Conservation (phyloP, 768 basidiomycete genomes). For the Tylopilus vinaceipallidus region DNA sequence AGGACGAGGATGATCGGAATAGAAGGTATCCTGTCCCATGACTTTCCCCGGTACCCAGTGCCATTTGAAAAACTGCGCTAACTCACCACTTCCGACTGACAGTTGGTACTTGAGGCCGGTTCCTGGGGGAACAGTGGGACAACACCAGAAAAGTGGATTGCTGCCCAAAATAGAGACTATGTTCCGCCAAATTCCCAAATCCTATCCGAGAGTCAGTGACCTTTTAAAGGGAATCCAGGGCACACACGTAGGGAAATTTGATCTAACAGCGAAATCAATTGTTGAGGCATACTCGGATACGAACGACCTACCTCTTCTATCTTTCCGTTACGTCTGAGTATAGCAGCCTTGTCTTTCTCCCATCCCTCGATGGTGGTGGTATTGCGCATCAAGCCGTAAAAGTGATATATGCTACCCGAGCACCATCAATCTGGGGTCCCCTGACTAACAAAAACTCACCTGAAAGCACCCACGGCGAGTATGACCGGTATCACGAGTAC, state of each 20-base stretch:
- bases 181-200: constrained; percentile 75
- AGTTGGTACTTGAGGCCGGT: constrained; percentile 78
- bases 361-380: constrained; percentile 96
- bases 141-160: constrained; percentile 81
- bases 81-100: constrained; percentile 74
- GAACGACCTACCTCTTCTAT: constrained; percentile 61
- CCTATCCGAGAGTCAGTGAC: constrained; percentile 42
- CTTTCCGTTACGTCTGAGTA: constrained; percentile 79
- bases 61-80: constrained; percentile 41
- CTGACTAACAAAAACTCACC: constrained; percentile 40
- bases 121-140: constrained; percentile 65
- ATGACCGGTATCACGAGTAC: constrained; percentile 83
- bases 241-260: constrained; percentile 88
- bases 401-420: constrained; percentile 72
- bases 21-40: constrained; percentile 7
- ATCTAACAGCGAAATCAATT: constrained; percentile 42
- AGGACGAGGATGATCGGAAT: neutral
- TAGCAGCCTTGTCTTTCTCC: constrained; percentile 96
- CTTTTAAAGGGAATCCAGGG: neutral
- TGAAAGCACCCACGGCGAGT: constrained; percentile 86
- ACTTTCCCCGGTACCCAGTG: constrained; percentile 10
- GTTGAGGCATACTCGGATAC: neutral
- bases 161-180: constrained; percentile 73
- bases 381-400: constrained; percentile 73
- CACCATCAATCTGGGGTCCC: constrained; percentile 13